Percentiles rank a stretch among this genome's conserved stretches.
Conservation (phyloP, 2,329 filamentous ascomycete genomes). For the Colletotrichum brevisporum region DNA sequence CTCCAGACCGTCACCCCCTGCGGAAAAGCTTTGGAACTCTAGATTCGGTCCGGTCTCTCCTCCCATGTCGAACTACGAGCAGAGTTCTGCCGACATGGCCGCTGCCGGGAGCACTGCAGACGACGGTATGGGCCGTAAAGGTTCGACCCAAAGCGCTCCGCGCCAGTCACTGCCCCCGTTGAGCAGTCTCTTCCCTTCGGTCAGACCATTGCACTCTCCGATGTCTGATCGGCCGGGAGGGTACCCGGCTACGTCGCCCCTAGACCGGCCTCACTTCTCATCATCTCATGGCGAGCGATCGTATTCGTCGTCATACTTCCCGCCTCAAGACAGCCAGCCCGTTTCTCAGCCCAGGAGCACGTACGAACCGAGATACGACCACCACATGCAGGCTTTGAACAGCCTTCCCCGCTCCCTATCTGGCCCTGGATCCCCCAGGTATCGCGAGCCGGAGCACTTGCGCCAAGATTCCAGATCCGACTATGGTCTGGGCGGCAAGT, state of each 20-base stretch:
- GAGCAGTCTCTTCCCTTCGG: slow-evolving; percentile 69
- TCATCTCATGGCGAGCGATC: slow-evolving; percentile 54
- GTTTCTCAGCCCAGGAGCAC: slow-evolving; percentile 60
- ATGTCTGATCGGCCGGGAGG: slow-evolving; percentile 60
- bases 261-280: slow-evolving; percentile 61
- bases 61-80: slow-evolving; percentile 73
- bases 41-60: slow-evolving; percentile 60
- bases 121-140: slow-evolving; percentile 53
- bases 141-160: slow-evolving; percentile 48
- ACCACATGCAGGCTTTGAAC: slow-evolving; percentile 54
- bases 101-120: slow-evolving; percentile 54
- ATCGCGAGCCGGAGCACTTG: slow-evolving; percentile 55
- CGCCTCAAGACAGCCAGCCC: slow-evolving; percentile 53
- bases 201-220: slow-evolving; percentile 61
- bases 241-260: slow-evolving; percentile 60
- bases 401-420: slow-evolving; percentile 53
- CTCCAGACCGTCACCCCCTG: slow-evolving; percentile 57
- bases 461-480: slow-evolving; percentile 54
- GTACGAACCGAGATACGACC: slow-evolving; percentile 61
- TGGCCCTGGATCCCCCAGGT: slow-evolving; percentile 61
- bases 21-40: slow-evolving; percentile 61
- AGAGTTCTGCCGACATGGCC: slow-evolving; percentile 59
- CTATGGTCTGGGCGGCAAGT: slow-evolving; percentile 53
- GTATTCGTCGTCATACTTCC: slow-evolving; percentile 63
- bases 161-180: slow-evolving; percentile 69